phyloP scores from a whole-genome alignment of 345 rosid species.

The rapeseed (Brassica napus) region DNA sequence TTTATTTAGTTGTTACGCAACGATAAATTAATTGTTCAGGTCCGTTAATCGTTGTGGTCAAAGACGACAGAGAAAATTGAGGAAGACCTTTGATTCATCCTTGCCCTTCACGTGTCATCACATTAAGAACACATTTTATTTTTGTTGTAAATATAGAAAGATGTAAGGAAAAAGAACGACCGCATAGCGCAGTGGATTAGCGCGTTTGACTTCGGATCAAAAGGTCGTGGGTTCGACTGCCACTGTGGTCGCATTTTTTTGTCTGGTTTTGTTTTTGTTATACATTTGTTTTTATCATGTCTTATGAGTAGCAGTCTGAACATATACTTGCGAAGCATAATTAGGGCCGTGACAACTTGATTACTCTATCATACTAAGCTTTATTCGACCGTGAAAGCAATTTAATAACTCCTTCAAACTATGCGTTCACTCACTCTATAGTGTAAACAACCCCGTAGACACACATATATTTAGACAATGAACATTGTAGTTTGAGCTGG shows the following conservation, averaged over 20 bases:
- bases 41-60: conserved; percentile 16
- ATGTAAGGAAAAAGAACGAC: neutral
- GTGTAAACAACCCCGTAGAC: too few relatives aligned
- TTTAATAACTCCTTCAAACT: too few relatives aligned
- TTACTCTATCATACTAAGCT: too few relatives aligned
- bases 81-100: conserved; percentile 35
- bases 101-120: conserved; percentile 18
- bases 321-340: neutral
- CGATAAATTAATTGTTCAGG: neutral
- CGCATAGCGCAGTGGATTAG: conserved; percentile 98
- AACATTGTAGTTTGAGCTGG: neutral
- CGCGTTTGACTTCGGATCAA: conserved; percentile 97
- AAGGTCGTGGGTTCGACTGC: conserved; percentile 91
- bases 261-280: too few relatives aligned
- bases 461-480: neutral
- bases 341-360: too few relatives aligned
- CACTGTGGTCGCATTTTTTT: conserved; percentile 67
- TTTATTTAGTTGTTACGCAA: neutral
- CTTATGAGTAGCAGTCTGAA: neutral
- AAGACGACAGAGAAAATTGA: conserved; percentile 1
- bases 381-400: too few relatives aligned
- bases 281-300: neutral
- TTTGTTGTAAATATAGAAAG: too few relatives aligned
- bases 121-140: too few relatives aligned
- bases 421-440: too few relatives aligned